Base-by-base conservation (phyloP, 2,329 filamentous ascomycete species). In the Colletotrichum tropicicola region DNA sequence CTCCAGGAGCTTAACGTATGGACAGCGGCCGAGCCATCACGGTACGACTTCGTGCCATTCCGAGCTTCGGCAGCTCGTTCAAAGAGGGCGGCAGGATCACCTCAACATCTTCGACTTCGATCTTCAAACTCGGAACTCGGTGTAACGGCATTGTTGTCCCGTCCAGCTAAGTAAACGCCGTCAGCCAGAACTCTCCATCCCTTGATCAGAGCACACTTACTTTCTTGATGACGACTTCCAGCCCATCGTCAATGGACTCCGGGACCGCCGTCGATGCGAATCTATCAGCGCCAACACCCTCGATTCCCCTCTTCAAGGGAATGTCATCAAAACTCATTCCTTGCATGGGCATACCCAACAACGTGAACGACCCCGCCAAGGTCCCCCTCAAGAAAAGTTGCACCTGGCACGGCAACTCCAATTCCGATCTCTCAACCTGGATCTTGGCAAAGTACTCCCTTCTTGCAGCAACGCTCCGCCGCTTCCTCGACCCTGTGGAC, bases 351-450 rank as follows among this genome's bases (percentile, higher is more conserved):
- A 81, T 78, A 15, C 64, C 67, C 13, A 82, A 71, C 15, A 82
- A 63, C 21, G 72, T 68, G 66, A 77, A 73, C 30, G 72, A 72
- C 15, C 78, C 79, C 23, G 75, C 73, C 23, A 72, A 65, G 4
- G 60, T 23, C 2, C 70, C 70, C 4, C 68, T 69, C 6, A 80
- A 59, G 35, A 74, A 72, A n/a, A 82, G 61, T 13, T 75, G 67
- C 45, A 83, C 73, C 19, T 70, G 72, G 65, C 74, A 78, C 2
- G 79, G 80, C 21, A 80, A 70, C 5, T 72, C 71, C 12, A 82
- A 65, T 48, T 79, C 74, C 5, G 70, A 67, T 27, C 79, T 73
- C 39, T 82, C 73, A 15, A 80, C 77, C 23, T 72, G 59, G 28
- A 82, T 63, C 37, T 75, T 71, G 23, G 78, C 73, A 28, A 75